A percentile compares a stretch with the other conserved stretches of the same genome.
These are phyloP conservation scores for Chlorella sp. DNA, from an alignment of 139 green algal species.

Conservation along the genomic window DNA sequence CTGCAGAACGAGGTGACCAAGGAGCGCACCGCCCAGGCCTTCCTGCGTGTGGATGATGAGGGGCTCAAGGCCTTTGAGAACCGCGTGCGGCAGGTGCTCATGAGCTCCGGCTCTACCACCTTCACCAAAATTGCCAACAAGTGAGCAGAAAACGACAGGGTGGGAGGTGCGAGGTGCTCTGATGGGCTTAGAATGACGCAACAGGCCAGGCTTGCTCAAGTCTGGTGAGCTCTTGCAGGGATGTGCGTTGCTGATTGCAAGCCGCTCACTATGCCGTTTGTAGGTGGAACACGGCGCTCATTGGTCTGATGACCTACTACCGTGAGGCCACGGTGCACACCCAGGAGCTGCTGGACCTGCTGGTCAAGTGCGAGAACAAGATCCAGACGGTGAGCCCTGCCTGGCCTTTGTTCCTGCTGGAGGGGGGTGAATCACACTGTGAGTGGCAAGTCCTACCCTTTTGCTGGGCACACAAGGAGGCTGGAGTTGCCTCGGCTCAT, in stretches of 20 bases:
- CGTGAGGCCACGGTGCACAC: constrained; percentile 95
- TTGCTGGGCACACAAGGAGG: too few species aligned
- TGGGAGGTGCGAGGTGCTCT: too few species aligned
- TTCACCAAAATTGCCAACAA: constrained; percentile 99
- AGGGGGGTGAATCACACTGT: too few species aligned
- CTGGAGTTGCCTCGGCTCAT: too few species aligned
- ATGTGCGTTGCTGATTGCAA: too few species aligned
- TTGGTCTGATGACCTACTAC: constrained; percentile 99
- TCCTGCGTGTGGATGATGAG: constrained; percentile 98
- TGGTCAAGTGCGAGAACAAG: constrained; percentile 99
- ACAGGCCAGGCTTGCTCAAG: too few species aligned
- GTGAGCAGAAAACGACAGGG: constrained; percentile 53
- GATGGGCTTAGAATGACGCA: too few species aligned
- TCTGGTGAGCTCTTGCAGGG: too few species aligned
- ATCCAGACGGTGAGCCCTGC: constrained; percentile 91
- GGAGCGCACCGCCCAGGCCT: constrained; percentile 94
- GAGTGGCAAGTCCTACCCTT: too few species aligned
- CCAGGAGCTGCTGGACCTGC: constrained; percentile 98
- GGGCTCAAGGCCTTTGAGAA: constrained; percentile 97
- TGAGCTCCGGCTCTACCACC: constrained; percentile 96
- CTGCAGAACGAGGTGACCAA: constrained; percentile 97
- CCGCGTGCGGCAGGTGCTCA: constrained; percentile 97
- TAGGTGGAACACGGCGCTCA: constrained; percentile 96
- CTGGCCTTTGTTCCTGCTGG: too few species aligned
- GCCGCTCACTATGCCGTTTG: too few species aligned